Evolutionary conservation across 108 stramenopile species (phyloP).

Genomic region (Conticribra guillardii): DNA sequence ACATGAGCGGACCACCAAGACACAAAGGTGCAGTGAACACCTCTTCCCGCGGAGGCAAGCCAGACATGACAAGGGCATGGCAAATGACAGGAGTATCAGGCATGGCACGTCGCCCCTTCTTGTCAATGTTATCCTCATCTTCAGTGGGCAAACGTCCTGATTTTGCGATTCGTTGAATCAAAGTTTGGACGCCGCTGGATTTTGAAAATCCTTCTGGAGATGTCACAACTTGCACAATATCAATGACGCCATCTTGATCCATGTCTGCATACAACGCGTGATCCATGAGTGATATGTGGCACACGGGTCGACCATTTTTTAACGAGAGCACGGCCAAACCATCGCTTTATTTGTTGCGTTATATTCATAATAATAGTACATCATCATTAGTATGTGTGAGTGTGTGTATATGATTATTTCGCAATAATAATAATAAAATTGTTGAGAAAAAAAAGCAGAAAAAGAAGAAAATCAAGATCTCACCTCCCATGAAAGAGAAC

Average conservation of each 20-base stretch:
- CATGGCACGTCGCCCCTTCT: not conserved
- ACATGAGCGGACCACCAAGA: slow-evolving; percentile 26
- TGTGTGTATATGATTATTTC: too few species aligned
- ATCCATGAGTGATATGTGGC: slow-evolving; percentile 75
- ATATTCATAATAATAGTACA: too few species aligned
- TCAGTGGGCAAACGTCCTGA: not conserved
- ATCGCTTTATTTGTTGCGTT: too few species aligned
- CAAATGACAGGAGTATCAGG: slow-evolving; percentile 53
- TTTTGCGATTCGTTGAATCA: slow-evolving; percentile 39
- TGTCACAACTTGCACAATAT: slow-evolving; percentile 69
- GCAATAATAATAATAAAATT: too few species aligned
- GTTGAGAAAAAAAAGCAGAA: too few species aligned
- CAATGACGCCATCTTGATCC: slow-evolving; percentile 78
- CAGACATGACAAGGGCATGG: slow-evolving; percentile 71
- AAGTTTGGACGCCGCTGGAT: slow-evolving; percentile 33
- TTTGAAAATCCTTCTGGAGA: slow-evolving; percentile 29
- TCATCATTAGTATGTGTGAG: too few species aligned
- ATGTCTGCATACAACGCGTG: slow-evolving; percentile 80
- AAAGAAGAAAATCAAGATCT: too few species aligned
- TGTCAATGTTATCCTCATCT: too few species aligned
- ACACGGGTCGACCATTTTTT: slow-evolving; percentile 77
- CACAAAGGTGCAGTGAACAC: slow-evolving; percentile 80
- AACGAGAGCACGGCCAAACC: slow-evolving; percentile 83
- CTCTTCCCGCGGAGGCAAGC: slow-evolving; percentile 81
- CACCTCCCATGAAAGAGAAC: slow-evolving; percentile 65